A percentile compares a stretch with the other conserved stretches of the same genome.
phyloP scores from a whole-genome alignment of 768 basidiomycete genomes.

The Suillus americanus region DNA sequence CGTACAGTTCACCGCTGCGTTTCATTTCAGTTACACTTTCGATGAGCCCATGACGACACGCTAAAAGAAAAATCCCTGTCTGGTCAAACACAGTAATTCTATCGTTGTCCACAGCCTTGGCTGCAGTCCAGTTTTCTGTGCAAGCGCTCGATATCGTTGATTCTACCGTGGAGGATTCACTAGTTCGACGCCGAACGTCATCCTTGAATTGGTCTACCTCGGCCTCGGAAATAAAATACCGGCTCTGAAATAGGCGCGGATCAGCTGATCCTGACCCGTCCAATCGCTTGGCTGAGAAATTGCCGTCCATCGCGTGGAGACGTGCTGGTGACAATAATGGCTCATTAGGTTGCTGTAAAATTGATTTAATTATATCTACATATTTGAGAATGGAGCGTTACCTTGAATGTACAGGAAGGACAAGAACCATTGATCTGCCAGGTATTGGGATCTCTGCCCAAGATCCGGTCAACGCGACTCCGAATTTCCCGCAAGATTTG shows the following conservation, averaged over 20 bases:
- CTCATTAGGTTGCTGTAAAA: constrained; percentile 23
- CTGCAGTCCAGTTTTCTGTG: constrained; percentile 35
- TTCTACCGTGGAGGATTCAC: neutral
- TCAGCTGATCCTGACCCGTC: constrained; percentile 20
- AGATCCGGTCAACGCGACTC: neutral
- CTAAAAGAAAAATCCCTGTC: constrained; percentile 36
- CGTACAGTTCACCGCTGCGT: constrained; percentile 37
- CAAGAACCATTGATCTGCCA: neutral
- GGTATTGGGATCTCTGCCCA: neutral
- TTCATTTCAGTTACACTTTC: constrained; percentile 34
- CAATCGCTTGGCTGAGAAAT: constrained; percentile 34
- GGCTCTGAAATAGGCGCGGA: constrained; percentile 16
- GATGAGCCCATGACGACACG: constrained; percentile 35
- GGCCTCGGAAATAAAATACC: constrained; percentile 25
- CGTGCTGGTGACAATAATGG: constrained; percentile 21
- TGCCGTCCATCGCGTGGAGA: constrained; percentile 33
- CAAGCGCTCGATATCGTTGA: constrained; percentile 13
- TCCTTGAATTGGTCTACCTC: constrained; percentile 30
- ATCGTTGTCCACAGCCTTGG: constrained; percentile 25
- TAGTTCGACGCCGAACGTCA: constrained; percentile 3
- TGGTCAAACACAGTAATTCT: constrained; percentile 38
- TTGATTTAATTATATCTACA: neutral
- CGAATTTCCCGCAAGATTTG: neutral
- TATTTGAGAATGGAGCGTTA: neutral
- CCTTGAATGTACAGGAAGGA: neutral